Evolutionary conservation across 106 monocot species (phyloP).

Genomic region (Chionographis japonica): DNA sequence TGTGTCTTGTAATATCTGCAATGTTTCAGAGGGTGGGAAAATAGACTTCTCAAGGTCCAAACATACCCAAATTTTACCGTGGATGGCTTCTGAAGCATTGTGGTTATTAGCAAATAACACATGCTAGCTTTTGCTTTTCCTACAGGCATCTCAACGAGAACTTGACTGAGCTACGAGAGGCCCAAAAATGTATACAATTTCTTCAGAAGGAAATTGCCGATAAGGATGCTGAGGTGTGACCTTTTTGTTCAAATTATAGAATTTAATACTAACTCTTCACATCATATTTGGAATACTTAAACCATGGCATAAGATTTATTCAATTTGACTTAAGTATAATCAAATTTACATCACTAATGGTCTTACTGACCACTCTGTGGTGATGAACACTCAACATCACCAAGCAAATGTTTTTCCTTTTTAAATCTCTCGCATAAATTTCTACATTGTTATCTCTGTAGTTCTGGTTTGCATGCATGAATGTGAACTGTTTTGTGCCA

Average conservation of each 20-base stretch:
- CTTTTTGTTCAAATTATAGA: not conserved
- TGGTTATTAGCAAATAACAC: not conserved
- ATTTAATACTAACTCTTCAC: not conserved
- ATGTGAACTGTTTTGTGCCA: no score
- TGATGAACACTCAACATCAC: no score
- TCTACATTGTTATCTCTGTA: no score
- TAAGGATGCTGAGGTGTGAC: slow-evolving; percentile 69
- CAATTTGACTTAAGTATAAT: no score
- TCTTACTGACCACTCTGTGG: no score
- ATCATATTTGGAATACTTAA: no score
- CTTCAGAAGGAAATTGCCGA: slow-evolving; percentile 63
- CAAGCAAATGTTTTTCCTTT: no score
- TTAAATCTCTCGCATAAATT: no score
- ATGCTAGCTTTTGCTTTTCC: slow-evolving; percentile 3
- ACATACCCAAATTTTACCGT: not conserved
- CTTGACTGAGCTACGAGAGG: slow-evolving; percentile 36
- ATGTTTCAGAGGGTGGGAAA: slow-evolving; percentile 12
- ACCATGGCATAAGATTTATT: no score
- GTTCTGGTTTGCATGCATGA: no score
- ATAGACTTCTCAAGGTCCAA: slow-evolving; percentile 31
- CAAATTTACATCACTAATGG: no score
- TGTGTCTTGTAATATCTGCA: slow-evolving; percentile 3
- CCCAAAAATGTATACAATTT: slow-evolving; percentile 33
- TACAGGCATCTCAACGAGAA: slow-evolving; percentile 35
- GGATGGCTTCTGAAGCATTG: not conserved